phyloP scores from a whole-genome alignment of 495 filamentous ascomycete genomes.

The Aspergillus bridgeri region DNA sequence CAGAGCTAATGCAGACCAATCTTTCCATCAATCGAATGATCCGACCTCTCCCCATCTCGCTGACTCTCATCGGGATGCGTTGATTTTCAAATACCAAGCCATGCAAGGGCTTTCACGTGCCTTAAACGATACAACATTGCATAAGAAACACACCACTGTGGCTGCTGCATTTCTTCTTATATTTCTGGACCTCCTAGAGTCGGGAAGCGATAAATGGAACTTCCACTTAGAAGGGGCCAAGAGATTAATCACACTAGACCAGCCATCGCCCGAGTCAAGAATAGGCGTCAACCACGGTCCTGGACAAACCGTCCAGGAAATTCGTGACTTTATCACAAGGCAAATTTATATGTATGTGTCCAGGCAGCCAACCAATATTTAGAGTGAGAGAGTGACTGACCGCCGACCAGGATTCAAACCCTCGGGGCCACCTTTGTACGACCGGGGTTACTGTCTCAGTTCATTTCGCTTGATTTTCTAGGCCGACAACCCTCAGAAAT shows the following conservation, averaged over 20 bases:
- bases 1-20: constrained; percentile 32
- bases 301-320: constrained; percentile 19
- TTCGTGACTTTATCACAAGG: constrained; percentile 21
- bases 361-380: neutral
- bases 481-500: constrained; percentile 20
- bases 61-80: constrained; percentile 37
- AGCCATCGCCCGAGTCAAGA: constrained; percentile 4
- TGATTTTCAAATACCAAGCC: constrained; percentile 46
- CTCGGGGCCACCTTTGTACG: constrained; percentile 43
- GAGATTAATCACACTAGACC: constrained; percentile 29
- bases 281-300: constrained; percentile 11
- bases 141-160: constrained; percentile 34
- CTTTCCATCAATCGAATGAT: constrained; percentile 10
- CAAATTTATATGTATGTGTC: constrained; percentile 19
- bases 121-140: constrained; percentile 16
- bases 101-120: constrained; percentile 40
- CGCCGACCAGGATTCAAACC: constrained; percentile 33
- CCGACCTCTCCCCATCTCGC: constrained; percentile 1
- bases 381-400: constrained; percentile 3
- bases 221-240: constrained; percentile 49
- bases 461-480: constrained; percentile 12
- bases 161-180: constrained; percentile 51
- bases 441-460: constrained; percentile 34
- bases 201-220: constrained; percentile 49
- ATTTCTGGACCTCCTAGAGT: constrained; percentile 53